A percentile compares a stretch with the other conserved stretches of the same genome.
These are phyloP conservation scores for Aspergillus pseudoglaucus DNA, from an alignment of 2,329 filamentous ascomycete species.

Conservation along the genomic window DNA sequence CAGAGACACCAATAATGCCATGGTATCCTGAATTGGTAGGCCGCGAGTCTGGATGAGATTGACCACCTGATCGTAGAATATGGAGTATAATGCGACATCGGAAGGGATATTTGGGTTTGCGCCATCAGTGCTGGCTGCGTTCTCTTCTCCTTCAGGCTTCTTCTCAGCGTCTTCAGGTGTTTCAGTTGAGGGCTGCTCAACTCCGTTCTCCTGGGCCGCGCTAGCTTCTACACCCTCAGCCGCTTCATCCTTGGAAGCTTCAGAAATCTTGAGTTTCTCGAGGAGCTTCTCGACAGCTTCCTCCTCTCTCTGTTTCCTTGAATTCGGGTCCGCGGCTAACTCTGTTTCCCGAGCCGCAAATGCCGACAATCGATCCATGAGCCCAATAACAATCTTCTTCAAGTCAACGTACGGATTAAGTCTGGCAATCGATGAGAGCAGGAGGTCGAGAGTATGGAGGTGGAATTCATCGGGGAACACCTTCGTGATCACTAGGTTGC, in stretches of 20 bases:
- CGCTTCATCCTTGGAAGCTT: constrained; percentile 44
- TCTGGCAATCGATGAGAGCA: constrained; percentile 85
- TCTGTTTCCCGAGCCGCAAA: constrained; percentile 88
- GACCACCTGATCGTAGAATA: constrained; percentile 94
- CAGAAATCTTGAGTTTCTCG: constrained; percentile 65
- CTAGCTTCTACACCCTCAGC: constrained; percentile 29
- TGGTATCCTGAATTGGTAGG: constrained; percentile 88
- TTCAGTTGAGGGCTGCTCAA: constrained; percentile 28
- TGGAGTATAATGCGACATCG: constrained; percentile 86
- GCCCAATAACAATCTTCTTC: constrained; percentile 93
- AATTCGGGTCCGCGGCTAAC: constrained; percentile 60
- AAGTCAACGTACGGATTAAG: constrained; percentile 96
- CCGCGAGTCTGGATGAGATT: constrained; percentile 87
- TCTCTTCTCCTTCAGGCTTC: constrained; percentile 21
- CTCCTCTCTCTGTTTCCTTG: constrained; percentile 71
- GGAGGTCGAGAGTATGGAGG: constrained; percentile 90
- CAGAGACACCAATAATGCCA: constrained; percentile 87
- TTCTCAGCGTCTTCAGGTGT: constrained; percentile 18
- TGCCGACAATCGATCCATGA: constrained; percentile 93
- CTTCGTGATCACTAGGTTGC: constrained; percentile 74
- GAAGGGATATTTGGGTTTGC: constrained; percentile 40
- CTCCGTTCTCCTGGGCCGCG: constrained; percentile 29
- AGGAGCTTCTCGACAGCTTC: constrained; percentile 73
- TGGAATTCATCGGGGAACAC: constrained; percentile 99
- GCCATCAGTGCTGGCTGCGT: constrained; percentile 26